Conservation (phyloP, 2,329 filamentous ascomycete species). For the Fusarium scirpi region DNA sequence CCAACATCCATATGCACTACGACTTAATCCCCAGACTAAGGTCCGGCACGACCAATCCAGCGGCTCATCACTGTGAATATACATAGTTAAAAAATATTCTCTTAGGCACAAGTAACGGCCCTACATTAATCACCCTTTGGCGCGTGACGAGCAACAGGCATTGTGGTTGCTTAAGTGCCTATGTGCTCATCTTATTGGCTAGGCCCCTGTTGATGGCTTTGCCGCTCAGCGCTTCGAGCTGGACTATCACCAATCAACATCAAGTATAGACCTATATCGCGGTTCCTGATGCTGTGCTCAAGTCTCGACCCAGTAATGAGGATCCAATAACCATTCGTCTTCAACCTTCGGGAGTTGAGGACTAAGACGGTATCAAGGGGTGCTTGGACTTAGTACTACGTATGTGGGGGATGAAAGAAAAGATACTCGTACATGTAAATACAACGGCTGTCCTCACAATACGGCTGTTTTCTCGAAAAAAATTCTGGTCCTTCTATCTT, state of each 20-base stretch:
- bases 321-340: slow-evolving; percentile 41
- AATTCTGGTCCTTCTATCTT: slow-evolving; percentile 2
- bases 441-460: slow-evolving; percentile 39
- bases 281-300: slow-evolving; percentile 27
- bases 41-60: slow-evolving; percentile 38
- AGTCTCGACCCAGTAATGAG: slow-evolving; percentile 33
- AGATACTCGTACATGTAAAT: slow-evolving; percentile 40
- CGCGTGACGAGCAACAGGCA: slow-evolving; percentile 42
- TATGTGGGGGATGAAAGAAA: slow-evolving; percentile 32
- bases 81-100: slow-evolving; percentile 22
- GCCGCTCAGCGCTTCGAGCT: slow-evolving; percentile 49
- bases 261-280: slow-evolving; percentile 17
- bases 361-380: slow-evolving; percentile 33
- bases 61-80: slow-evolving; percentile 30
- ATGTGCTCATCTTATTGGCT: slow-evolving; percentile 45
- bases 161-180: slow-evolving; percentile 14
- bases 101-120: slow-evolving; percentile 27
- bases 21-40: slow-evolving; percentile 28
- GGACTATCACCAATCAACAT: slow-evolving; percentile 47
- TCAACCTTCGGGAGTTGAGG: slow-evolving; percentile 27
- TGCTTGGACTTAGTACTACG: slow-evolving; percentile 14
- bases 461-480: background rate
- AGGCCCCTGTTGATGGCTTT: slow-evolving; percentile 36
- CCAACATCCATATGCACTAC: slow-evolving; percentile 32
- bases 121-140: slow-evolving; percentile 44